A percentile compares a stretch with the other conserved stretches of the same genome.
These are phyloP conservation scores for Azolla pinnata DNA, from an alignment of 75 land plant genomes.

Conservation along the genomic window DNA sequence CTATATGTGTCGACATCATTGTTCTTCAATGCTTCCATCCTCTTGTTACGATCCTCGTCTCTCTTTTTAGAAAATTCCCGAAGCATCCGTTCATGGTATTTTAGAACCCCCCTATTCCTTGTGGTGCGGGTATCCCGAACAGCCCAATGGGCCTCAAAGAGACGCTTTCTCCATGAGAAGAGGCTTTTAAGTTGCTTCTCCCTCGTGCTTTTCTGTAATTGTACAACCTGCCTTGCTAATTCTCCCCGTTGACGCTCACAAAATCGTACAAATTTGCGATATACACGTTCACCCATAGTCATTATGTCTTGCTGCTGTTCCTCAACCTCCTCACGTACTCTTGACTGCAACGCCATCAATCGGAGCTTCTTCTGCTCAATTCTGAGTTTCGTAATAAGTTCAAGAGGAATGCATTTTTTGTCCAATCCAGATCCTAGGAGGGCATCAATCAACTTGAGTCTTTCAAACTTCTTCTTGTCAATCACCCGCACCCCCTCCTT, in stretches of 20 bases:
- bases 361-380: constrained; percentile 85
- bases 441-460: constrained; percentile 56
- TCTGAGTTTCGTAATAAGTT: constrained; percentile 67
- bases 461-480: constrained; percentile 65
- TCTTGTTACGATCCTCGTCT: constrained; percentile 85
- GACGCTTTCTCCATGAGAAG: constrained; percentile 90
- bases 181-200: constrained; percentile 86
- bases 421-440: constrained; percentile 58
- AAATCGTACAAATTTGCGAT: constrained; percentile 79
- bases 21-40: constrained; percentile 99
- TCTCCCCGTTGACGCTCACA: constrained; percentile 93
- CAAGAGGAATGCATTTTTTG: constrained; percentile 74
- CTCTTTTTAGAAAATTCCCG: constrained; percentile 91
- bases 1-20: constrained; percentile 98
- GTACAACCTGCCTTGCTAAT: constrained; percentile 68
- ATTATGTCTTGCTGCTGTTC: constrained; percentile 96
- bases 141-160: constrained; percentile 94
- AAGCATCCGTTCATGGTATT: constrained; percentile 94
- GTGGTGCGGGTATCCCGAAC: constrained; percentile 92
- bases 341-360: constrained; percentile 69
- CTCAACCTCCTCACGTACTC: constrained; percentile 80
- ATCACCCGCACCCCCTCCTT: constrained; percentile 72
- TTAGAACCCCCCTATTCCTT: constrained; percentile 90
- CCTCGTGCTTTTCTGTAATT: constrained; percentile 57
- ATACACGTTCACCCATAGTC: constrained; percentile 93